Evolutionary conservation across 805 yeast genomes (phyloP).

Genomic region (Candida koratica): DNA sequence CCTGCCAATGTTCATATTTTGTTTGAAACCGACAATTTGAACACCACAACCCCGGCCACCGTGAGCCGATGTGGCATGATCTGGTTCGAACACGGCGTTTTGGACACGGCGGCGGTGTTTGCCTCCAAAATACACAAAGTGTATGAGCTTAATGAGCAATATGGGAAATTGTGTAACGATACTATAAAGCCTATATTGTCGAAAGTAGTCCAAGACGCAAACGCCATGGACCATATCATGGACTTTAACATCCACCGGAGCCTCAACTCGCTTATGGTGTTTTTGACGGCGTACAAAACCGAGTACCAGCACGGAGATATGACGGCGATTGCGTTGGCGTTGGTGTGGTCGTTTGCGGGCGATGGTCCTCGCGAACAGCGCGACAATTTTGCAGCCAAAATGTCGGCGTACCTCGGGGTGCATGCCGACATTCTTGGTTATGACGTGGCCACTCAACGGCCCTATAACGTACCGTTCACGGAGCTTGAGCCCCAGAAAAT

Average conservation of each 20-base stretch:
- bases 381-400: constrained; percentile 27
- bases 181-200: constrained; percentile 2
- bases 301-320: constrained; percentile 21
- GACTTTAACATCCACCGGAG: constrained; percentile 35
- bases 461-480: constrained; percentile 32
- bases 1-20: constrained; percentile 61
- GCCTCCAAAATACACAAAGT: constrained; percentile 4
- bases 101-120: constrained; percentile 5
- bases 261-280: constrained; percentile 35
- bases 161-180: constrained; percentile 2
- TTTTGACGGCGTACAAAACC: constrained; percentile 37
- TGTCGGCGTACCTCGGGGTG: constrained; percentile 16
- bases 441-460: constrained; percentile 12
- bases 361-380: constrained; percentile 43
- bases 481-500: constrained; percentile 59
- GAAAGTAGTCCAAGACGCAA: not conserved
- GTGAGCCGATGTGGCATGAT: constrained; percentile 89
- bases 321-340: constrained; percentile 30
- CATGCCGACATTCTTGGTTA: constrained; percentile 4
- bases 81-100: constrained; percentile 48
- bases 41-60: constrained; percentile 83
- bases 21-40: constrained; percentile 70
- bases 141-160: not conserved
- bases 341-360: constrained; percentile 67
- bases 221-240: constrained; percentile 48